These are phyloP conservation scores for Puccinia hordei DNA, from an alignment of 1,284 basidiomycete genomes.

Conservation along the genomic window DNA sequence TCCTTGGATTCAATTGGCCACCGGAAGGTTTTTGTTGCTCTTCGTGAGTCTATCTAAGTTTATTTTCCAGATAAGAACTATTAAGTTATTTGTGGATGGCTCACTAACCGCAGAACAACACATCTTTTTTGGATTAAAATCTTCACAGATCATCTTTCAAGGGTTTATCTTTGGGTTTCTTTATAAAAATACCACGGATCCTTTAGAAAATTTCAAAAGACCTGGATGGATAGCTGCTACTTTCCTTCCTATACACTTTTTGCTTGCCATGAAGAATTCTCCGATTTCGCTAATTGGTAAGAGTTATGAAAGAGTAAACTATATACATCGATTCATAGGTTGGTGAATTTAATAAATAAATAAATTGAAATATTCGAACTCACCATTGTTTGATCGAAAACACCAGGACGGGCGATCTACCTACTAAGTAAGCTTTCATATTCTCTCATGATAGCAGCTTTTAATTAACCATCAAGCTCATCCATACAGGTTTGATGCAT, in stretches of 20 bases:
- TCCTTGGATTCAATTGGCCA: slow-evolving; percentile 10
- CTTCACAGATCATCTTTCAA: not conserved
- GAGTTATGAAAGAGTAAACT: slow-evolving; percentile 29
- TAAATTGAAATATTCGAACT: no score
- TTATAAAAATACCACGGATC: slow-evolving; percentile 1
- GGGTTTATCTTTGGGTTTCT: not conserved
- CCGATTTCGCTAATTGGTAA: slow-evolving; percentile 30
- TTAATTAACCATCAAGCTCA: not conserved
- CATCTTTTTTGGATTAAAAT: not conserved
- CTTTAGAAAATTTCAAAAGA: slow-evolving; percentile 14
- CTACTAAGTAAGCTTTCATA: not conserved
- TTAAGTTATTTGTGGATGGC: not conserved
- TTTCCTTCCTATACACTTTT: slow-evolving; percentile 21
- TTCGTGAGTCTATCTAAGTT: slow-evolving; percentile 14
- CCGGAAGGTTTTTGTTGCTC: slow-evolving; percentile 26
- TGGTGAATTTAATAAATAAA: not conserved
- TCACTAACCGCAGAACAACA: not conserved
- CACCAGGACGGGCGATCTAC: not conserved
- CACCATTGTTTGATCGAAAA: no score
- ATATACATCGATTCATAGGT: slow-evolving; percentile 33
- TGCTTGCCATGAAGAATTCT: slow-evolving; percentile 33
- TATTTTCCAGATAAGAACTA: not conserved
- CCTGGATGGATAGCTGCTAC: slow-evolving; percentile 16
- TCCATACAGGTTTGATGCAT: slow-evolving; percentile 3
- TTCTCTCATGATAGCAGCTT: not conserved